phyloP scores from a whole-genome alignment of 192 early-diverging fungal genomes.

The Coemansia sp. region DNA sequence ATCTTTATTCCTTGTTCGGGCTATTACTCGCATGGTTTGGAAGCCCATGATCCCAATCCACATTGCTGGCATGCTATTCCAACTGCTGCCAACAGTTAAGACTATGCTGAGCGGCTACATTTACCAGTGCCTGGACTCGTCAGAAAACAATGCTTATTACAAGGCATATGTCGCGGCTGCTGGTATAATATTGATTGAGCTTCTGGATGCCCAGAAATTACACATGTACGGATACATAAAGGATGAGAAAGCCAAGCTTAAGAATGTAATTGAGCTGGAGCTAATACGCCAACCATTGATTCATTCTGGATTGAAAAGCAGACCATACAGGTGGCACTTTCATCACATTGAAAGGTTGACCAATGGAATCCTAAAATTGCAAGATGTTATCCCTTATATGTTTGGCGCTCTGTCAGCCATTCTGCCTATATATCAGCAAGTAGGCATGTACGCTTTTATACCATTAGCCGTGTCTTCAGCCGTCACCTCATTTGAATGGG shows the following conservation, averaged over 20 bases:
- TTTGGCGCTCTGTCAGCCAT: not conserved
- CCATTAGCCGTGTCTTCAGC: not conserved
- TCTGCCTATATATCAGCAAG: not conserved
- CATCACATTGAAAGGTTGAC: not conserved
- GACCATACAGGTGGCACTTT: not conserved
- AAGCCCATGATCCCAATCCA: conserved; percentile 33
- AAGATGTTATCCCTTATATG: not conserved
- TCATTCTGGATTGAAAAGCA: not conserved
- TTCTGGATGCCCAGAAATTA: not conserved
- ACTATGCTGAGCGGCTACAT: conserved; percentile 11
- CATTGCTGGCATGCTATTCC: not conserved
- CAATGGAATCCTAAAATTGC: not conserved
- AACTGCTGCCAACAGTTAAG: not conserved
- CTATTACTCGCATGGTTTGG: conserved; percentile 41
- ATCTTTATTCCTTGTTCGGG: conserved; percentile 35
- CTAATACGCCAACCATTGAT: not conserved
- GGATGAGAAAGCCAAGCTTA: not conserved
- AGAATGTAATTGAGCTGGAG: not conserved
- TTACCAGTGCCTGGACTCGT: conserved; percentile 24
- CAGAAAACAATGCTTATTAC: conserved; percentile 13
- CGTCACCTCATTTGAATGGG: not conserved
- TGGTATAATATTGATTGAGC: not conserved
- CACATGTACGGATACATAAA: not conserved
- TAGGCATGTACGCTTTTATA: not conserved
- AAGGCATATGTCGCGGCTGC: not conserved